Base-by-base conservation (phyloP, 176 grass and related monocot species). In the Aegilops umbellulata region DNA sequence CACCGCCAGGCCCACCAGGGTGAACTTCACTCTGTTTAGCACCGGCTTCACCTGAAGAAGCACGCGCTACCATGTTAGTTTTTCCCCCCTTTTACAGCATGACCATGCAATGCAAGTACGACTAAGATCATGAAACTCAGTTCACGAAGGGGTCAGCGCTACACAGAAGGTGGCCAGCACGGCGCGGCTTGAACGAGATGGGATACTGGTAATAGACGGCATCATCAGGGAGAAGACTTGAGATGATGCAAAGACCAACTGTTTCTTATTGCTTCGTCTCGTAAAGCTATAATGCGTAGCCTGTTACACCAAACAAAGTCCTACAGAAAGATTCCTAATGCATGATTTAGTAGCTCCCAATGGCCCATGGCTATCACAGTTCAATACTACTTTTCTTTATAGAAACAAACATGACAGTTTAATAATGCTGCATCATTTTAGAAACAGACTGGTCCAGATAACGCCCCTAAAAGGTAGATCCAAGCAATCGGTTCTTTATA, bases 11-110 rank as follows among this genome's bases (percentile, higher is more conserved):
- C 91, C 92, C 49, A 98, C 74, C 53, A 98, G 69, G 44, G 97
- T 95, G 78, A 94, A 87, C 80, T 98, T 98, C 60, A 98, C 97
- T 85, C 97, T 91, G 82, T 80, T 94, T 73, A 98, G 76, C 78
- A 98, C 89, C 73, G 97, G 97, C 71, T 98, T 98, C 66, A 95
- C 97, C 97, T 95, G 88, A 49, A 81, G 3, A 34, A 36, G 29
- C 30, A 86, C 61, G 22, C 10, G 15, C 35, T 25, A 23, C 3
- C 0, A 36, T 23, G 4, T 64, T 5, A 55, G 23, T 75, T 66
- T 74, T 60, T 20, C 0, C 1, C 9, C 12, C 19, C 14, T 65
- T 85, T 69, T 64, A 7, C 13, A 74, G 24, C 29, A 49, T 49
- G 1, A 44, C 32, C 13, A 7, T 46, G 14, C 32, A 13, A 13